Base-by-base conservation (phyloP, 2,329 filamentous ascomycete genomes). In the Clonostachys chloroleuca region DNA sequence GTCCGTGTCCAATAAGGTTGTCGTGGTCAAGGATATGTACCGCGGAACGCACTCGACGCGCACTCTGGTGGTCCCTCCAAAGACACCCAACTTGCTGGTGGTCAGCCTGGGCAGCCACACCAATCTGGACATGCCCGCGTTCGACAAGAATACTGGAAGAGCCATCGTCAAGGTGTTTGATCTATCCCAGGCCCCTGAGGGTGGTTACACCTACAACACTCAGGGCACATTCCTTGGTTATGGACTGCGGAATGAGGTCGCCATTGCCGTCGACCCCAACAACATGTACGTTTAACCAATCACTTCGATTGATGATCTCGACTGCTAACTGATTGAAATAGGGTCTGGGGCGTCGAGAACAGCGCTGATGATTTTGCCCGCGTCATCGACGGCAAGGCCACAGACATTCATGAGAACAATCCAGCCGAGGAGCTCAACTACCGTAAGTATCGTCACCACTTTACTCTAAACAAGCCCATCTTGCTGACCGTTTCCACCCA, bases 361-460 rank as follows among this genome's bases (percentile, higher is more conserved):
- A 65, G 73, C 46, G 78, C 76, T 12, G 80, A 86, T 57, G 65
- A 84, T 47, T 71, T 84, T 42, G 61, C 65, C 18, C 69, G 65
- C 30, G 64, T 58, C 5, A 56, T 79, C 33, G 68, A 73, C 47
- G 73, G 74, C 41, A 55, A 70, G 30, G 54, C 54, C 6, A 55
- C 53, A 6, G 77, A 80, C 45, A 75, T 84, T 46, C 77, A 81
- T 54, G 66, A 73, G 41, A 70, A 84, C 58, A 86, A 86, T 56
- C 83, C 83, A 2, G 80, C 77, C 5, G 83, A 86, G 56, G 80
- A 86, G 62, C 62, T 86, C 54, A 86, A 86, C 62, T 84, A 78
- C 62, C 72, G 81, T 63, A 55, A 52, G 60, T 50, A n/a, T 14
- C 7, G 16, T 18, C n/a, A 5, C 12, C 5, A 10, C 35, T 13